A percentile compares a stretch with the other conserved stretches of the same genome.
These are phyloP conservation scores for Blastobotrys illinoisensis DNA, from an alignment of 1,139 yeast species.

Conservation along the genomic window DNA sequence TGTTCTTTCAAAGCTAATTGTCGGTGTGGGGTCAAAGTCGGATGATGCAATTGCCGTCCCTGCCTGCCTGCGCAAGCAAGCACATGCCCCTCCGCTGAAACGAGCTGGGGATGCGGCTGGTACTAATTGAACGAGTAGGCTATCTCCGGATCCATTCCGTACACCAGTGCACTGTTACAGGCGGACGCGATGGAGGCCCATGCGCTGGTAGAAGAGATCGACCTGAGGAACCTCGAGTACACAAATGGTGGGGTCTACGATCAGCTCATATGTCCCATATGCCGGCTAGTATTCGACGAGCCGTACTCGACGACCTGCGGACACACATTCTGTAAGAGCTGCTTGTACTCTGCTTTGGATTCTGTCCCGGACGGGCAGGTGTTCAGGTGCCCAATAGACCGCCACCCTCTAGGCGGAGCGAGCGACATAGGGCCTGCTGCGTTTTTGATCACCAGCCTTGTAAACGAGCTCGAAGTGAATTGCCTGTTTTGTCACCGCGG, in stretches of 20 bases:
- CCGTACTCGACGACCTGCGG: conserved; percentile 35
- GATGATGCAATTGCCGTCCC: background rate
- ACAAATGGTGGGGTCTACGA: conserved; percentile 33
- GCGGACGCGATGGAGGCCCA: background rate
- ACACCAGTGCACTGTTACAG: too few relatives aligned
- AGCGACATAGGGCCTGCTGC: conserved; percentile 59
- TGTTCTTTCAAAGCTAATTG: background rate
- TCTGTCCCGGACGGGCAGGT: conserved; percentile 14
- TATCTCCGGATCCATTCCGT: background rate
- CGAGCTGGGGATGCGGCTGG: background rate
- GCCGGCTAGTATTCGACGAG: conserved; percentile 30
- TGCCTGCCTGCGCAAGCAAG: background rate
- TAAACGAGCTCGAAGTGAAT: conserved; percentile 54
- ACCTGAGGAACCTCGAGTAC: conserved; percentile 30
- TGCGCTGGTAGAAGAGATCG: conserved; percentile 5
- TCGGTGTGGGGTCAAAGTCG: background rate
- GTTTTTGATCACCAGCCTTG: conserved; percentile 50
- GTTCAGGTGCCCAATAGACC: conserved; percentile 55
- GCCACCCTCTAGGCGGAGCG: conserved; percentile 40
- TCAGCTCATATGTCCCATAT: conserved; percentile 38
- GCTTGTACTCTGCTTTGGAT: conserved; percentile 19
- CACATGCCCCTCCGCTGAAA: background rate
- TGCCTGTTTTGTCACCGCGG: conserved; percentile 54
- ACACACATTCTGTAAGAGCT: conserved; percentile 33
- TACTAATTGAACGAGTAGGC: background rate